These are phyloP conservation scores for Euptelea pleiosperma DNA, from an alignment of 164 flowering plant species.

Conservation along the genomic window DNA sequence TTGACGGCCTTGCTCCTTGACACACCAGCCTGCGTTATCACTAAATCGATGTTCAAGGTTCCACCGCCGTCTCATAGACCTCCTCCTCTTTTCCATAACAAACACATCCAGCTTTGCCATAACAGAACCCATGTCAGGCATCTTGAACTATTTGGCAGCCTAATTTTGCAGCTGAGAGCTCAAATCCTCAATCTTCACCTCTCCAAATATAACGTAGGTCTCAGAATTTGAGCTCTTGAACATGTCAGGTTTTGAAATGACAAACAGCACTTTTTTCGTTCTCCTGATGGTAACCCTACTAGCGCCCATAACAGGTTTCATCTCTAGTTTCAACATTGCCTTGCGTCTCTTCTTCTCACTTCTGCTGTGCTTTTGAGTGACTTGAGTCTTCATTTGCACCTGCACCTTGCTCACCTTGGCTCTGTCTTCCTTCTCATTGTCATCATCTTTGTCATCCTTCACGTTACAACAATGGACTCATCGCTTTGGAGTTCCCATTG, in stretches of 20 bases:
- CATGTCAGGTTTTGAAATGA: conserved; percentile 88
- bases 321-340: conserved; percentile 89
- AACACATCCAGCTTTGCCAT: conserved; percentile 54
- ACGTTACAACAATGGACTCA: conserved; percentile 45
- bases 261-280: conserved; percentile 76
- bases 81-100: conserved; percentile 69
- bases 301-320: conserved; percentile 81
- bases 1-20: conserved; percentile 76
- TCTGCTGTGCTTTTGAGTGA: conserved; percentile 85
- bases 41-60: conserved; percentile 76
- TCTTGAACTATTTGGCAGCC: conserved; percentile 91
- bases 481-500: conserved; percentile 32
- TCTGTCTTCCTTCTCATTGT: conserved; percentile 56
- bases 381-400: too few relatives aligned
- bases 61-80: conserved; percentile 78
- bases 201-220: conserved; percentile 81
- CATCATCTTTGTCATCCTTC: conserved; percentile 58
- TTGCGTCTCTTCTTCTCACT: conserved; percentile 90
- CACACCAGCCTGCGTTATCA: conserved; percentile 91
- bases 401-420: conserved; percentile 34
- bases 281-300: conserved; percentile 83
- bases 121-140: conserved; percentile 62
- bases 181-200: conserved; percentile 91
- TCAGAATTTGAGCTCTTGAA: conserved; percentile 92
- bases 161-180: conserved; percentile 89